These are phyloP conservation scores for Colletotrichum noveboracense DNA, from an alignment of 2,329 filamentous ascomycete genomes.

Conservation along the genomic window DNA sequence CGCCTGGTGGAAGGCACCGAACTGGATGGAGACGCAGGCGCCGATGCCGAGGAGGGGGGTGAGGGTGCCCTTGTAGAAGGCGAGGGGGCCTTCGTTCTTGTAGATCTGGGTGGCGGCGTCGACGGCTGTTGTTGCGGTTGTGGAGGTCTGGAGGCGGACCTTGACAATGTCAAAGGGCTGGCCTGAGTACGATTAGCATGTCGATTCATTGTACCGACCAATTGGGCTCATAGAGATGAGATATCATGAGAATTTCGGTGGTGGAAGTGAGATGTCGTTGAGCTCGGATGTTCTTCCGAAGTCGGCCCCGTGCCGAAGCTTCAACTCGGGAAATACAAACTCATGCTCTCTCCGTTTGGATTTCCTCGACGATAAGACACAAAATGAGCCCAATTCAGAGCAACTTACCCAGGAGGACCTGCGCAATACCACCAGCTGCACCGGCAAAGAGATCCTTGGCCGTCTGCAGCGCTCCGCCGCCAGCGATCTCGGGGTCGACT, in stretches of 20 bases:
- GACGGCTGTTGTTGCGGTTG: constrained; percentile 79
- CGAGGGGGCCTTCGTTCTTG: constrained; percentile 83
- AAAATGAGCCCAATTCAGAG: background rate
- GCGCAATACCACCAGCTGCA: constrained; percentile 88
- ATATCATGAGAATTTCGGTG: background rate
- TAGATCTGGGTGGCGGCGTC: constrained; percentile 85
- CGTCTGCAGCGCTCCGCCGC: constrained; percentile 58
- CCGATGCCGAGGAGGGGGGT: constrained; percentile 95
- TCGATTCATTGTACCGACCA: background rate
- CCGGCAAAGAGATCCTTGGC: constrained; percentile 92
- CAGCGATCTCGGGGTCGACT: constrained; percentile 10
- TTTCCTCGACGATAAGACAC: background rate
- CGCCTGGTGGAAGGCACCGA: constrained; percentile 94
- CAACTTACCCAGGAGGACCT: constrained; percentile 85
- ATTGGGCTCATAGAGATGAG: background rate
- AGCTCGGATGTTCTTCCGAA: background rate
- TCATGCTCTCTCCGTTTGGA: background rate
- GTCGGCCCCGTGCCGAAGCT: background rate
- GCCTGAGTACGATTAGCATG: constrained; percentile 43
- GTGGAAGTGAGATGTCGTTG: background rate
- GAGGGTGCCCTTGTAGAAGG: constrained; percentile 98
- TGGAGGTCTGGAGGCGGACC: constrained; percentile 91
- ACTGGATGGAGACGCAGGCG: constrained; percentile 97
- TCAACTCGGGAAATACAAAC: background rate
- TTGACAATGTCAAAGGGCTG: constrained; percentile 93